Percentiles rank a stretch among this genome's conserved stretches.
These are phyloP conservation scores for Phytophthora pini DNA, from an alignment of 352 stramenopile species.

Conservation along the genomic window DNA sequence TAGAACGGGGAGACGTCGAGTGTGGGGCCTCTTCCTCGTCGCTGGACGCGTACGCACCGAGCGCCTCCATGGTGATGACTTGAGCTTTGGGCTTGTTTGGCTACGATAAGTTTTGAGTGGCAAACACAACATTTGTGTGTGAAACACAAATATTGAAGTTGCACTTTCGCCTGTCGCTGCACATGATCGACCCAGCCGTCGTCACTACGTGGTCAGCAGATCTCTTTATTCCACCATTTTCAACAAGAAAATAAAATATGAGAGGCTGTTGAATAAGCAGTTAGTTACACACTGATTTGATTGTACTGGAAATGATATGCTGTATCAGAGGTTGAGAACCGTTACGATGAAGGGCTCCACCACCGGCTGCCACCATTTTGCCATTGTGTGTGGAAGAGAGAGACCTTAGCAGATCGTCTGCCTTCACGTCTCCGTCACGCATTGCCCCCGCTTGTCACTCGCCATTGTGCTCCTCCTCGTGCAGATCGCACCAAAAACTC, in stretches of 20 bases:
- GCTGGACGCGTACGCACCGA: conserved; percentile 57
- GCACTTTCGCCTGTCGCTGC: conserved; percentile 10
- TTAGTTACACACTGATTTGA: too few relatives aligned
- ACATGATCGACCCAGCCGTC: conserved; percentile 1
- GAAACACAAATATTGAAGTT: conserved; percentile 9
- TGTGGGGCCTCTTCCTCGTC: conserved; percentile 40
- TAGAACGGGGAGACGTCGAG: conserved; percentile 9
- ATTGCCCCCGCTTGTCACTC: background rate
- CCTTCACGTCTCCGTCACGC: background rate
- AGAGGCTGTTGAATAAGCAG: background rate
- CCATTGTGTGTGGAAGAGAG: conserved; percentile 29
- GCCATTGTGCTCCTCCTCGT: conserved; percentile 8
- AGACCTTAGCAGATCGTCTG: conserved; percentile 1
- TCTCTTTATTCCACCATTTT: conserved; percentile 3
- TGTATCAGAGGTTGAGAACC: background rate
- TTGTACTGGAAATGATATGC: too few relatives aligned
- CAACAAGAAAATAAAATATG: background rate
- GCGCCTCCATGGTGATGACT: conserved; percentile 45
- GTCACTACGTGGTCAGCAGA: conserved; percentile 5
- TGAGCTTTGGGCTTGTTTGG: background rate
- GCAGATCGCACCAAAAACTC: conserved; percentile 2
- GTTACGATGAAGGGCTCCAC: conserved; percentile 19
- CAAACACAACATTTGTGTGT: conserved; percentile 1
- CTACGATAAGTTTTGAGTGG: background rate
- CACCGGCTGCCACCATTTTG: conserved; percentile 24